These are phyloP conservation scores for Xylaria grammica DNA, from an alignment of 495 filamentous ascomycete species.

Conservation along the genomic window DNA sequence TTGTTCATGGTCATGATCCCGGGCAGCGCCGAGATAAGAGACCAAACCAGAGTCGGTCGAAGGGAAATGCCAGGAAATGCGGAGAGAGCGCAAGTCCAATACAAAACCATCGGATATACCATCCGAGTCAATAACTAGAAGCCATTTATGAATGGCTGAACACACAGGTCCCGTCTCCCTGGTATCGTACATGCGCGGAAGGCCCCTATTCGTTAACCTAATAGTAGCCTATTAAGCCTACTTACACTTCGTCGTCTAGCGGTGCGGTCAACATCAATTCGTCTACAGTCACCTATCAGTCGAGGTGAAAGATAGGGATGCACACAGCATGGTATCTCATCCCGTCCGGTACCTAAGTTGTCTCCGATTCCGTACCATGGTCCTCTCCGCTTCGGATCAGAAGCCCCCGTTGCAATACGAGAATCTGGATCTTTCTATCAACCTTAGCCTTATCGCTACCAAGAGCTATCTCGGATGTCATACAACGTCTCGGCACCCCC, in stretches of 20 bases:
- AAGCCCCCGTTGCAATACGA: background rate
- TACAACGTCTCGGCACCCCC: background rate
- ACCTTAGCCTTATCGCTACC: slow-evolving; percentile 7
- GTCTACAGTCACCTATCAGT: background rate
- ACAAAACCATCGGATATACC: background rate
- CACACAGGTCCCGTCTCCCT: background rate
- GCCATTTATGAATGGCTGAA: background rate
- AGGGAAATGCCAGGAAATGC: background rate
- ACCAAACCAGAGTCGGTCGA: background rate
- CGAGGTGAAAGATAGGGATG: background rate
- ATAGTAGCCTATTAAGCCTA: background rate
- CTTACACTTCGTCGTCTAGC: background rate
- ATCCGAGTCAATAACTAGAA: background rate
- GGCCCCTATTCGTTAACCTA: background rate
- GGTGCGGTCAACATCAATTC: background rate
- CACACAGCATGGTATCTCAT: background rate
- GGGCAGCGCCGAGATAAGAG: background rate
- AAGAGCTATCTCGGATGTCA: background rate
- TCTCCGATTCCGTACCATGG: background rate
- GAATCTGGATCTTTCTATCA: slow-evolving; percentile 5
- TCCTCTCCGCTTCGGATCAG: background rate
- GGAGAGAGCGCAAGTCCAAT: background rate
- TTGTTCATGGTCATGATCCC: background rate
- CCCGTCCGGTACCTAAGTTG: background rate
- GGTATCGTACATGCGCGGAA: background rate